These are phyloP conservation scores for Coemansia sp. DNA, from an alignment of 192 early-diverging fungal genomes.

Conservation along the genomic window DNA sequence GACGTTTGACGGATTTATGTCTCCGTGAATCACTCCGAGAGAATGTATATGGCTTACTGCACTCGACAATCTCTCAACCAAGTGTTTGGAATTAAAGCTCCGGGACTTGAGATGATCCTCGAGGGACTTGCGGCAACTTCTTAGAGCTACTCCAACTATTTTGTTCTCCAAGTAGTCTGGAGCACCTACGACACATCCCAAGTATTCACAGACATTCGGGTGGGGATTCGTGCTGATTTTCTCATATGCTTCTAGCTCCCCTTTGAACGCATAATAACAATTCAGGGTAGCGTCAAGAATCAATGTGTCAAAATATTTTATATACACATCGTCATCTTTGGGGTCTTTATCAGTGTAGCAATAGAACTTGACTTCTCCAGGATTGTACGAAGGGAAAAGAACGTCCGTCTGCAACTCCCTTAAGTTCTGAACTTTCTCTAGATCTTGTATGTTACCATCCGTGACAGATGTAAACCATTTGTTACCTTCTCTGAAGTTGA, in stretches of 20 bases:
- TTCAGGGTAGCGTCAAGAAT: neutral
- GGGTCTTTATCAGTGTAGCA: neutral
- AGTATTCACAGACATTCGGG: neutral
- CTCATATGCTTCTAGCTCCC: neutral
- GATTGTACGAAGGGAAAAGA: neutral
- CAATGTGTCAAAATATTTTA: neutral
- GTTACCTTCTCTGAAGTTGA: neutral
- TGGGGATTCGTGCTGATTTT: neutral
- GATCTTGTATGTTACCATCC: neutral
- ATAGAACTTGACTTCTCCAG: neutral
- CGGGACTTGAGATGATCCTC: neutral
- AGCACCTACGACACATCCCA: neutral
- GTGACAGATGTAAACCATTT: no score
- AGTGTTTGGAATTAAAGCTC: no score
- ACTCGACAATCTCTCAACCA: neutral
- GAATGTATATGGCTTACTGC: neutral
- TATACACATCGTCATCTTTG: neutral
- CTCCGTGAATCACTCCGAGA: neutral
- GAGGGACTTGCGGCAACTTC: neutral
- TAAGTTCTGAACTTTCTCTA: neutral
- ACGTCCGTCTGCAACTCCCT: no score
- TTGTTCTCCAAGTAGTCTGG: no score
- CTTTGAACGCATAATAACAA: neutral
- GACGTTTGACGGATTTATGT: neutral
- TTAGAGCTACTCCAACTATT: neutral